phyloP scores from a whole-genome alignment of 495 filamentous ascomycete genomes.

The Annulohypoxylon maeteangense region DNA sequence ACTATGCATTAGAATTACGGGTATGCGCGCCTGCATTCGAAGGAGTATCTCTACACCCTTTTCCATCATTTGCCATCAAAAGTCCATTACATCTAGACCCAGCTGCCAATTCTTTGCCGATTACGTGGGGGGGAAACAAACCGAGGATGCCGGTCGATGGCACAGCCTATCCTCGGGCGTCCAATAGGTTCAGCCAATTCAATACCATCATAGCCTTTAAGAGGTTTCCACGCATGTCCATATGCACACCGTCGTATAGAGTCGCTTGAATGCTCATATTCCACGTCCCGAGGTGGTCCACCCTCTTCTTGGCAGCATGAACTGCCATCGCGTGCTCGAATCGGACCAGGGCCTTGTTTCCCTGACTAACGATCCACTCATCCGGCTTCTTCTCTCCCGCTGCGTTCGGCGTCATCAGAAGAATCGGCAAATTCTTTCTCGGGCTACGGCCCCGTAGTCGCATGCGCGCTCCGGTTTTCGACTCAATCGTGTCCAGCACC shows the following conservation, averaged over 20 bases:
- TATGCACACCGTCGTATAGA: conserved; percentile 64
- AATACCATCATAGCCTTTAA: conserved; percentile 68
- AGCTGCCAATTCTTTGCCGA: conserved; percentile 11
- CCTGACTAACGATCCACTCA: conserved; percentile 62
- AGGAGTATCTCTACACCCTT: conserved; percentile 13
- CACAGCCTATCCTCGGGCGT: conserved; percentile 21
- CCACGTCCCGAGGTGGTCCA: conserved; percentile 65
- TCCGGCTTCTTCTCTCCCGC: conserved; percentile 64
- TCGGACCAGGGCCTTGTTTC: conserved; percentile 61
- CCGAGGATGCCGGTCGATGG: conserved; percentile 5
- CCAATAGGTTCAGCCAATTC: conserved; percentile 61
- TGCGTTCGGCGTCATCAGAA: conserved; percentile 64
- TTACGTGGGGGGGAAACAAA: conserved; percentile 16
- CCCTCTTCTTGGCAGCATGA: conserved; percentile 53
- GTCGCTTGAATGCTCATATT: conserved; percentile 65
- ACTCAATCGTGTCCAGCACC: conserved; percentile 51
- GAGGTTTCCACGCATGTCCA: conserved; percentile 63
- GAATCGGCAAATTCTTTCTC: conserved; percentile 50
- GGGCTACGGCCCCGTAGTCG: conserved; percentile 30
- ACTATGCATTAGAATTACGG: conserved; percentile 16
- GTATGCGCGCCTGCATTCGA: conserved; percentile 14
- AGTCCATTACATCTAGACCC: conserved; percentile 13
- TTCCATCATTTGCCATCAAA: background rate
- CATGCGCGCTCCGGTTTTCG: conserved; percentile 33
- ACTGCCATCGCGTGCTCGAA: conserved; percentile 59